These are phyloP conservation scores for Cotoneaster glaucophyllus DNA, from an alignment of 306 rosid species.

Conservation along the genomic window DNA sequence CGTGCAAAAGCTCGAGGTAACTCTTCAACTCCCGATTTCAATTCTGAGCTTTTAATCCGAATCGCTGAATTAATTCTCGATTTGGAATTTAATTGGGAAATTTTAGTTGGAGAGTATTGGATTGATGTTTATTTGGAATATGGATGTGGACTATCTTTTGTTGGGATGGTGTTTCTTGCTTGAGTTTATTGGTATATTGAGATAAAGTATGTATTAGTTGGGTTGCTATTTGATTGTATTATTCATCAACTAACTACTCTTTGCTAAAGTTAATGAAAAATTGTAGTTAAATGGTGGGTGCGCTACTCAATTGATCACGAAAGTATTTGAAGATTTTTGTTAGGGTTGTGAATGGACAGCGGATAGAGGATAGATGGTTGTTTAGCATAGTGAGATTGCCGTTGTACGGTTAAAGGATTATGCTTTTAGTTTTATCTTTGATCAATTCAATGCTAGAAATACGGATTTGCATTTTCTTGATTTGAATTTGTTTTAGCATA, in stretches of 20 bases:
- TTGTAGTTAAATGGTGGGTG: not conserved
- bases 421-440: not conserved
- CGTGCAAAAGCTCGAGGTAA: conserved; percentile 68
- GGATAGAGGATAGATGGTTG: not conserved
- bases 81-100: not conserved
- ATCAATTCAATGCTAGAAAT: not conserved
- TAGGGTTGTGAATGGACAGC: not conserved
- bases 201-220: not conserved
- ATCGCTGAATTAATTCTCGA: not conserved
- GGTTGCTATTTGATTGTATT: not conserved
- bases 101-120: conserved; percentile 2
- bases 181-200: no score
- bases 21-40: not conserved
- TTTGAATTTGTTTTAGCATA: no score
- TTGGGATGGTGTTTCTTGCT: no score
- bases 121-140: not conserved
- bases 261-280: not conserved
- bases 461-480: not conserved
- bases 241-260: not conserved
- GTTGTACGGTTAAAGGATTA: not conserved
- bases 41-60: not conserved
- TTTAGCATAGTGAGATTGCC: not conserved
- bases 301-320: not conserved
- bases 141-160: not conserved
- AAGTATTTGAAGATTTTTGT: not conserved